Evolutionary conservation across 2,329 filamentous ascomycete genomes (phyloP), one percentile per base, ranked within the genome.

Genomic region (Chrysoporthe deuterocubensis): DNA sequence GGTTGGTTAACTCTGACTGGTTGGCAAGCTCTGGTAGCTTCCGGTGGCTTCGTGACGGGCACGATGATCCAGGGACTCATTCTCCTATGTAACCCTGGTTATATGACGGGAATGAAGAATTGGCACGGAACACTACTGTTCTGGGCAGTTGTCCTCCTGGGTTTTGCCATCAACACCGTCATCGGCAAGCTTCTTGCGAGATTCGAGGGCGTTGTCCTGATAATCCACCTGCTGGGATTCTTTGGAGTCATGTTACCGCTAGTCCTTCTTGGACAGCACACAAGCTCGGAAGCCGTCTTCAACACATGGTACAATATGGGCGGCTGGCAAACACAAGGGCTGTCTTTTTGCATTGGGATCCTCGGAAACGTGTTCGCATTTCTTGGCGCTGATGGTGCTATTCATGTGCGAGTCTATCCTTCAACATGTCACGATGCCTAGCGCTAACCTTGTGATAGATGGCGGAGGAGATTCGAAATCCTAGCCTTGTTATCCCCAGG

Each of bases 401-500:
- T 76, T 13, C 71, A 64, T 54, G 62, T 64, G 1, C 40, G 62
- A 46, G 43, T 46, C 43, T 9, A 46, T 46, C 43, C 43, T 46
- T 46, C 9, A 46, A 46, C 9, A 18, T 46, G 18, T 11, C 18
- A 18, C 9, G 18, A 18, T 18, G 9, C 9, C 18, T 46, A 11
- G 9, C 9, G 9, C 43, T 46, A 46, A 46, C 43, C n/a, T 48
- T 16, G 46, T 5, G n/a, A 5, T 16, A 81, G 77, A 80, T 83
- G 81, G 76, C 77, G 0, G 82, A 84, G 67, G 82, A 84, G 68
- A 80, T 83, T 4, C 72, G 78, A 5, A 80, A 87, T 64, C 82
- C 86, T 0, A 80, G 83, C 1, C 74, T 79, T 1, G 82, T 82
- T 0, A 79, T 88, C 0, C 86, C 86, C 0, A 78, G 79, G 6